Conservation (phyloP, 164 flowering plant genomes). For the Annona cherimola region DNA sequence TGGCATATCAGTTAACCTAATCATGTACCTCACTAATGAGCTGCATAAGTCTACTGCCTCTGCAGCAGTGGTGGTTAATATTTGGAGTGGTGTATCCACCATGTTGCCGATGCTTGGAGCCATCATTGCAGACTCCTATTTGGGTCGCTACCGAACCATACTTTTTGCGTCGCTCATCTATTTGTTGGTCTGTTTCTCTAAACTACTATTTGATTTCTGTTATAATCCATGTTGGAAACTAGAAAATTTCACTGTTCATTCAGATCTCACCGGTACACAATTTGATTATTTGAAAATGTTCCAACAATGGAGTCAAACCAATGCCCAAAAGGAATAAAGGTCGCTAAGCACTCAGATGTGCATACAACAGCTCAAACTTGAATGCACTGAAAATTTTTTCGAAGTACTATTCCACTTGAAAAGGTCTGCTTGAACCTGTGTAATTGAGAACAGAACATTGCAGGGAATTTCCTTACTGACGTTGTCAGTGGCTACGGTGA, state of each 20-base stretch:
- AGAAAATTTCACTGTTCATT: no score
- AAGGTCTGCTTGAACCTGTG: no score
- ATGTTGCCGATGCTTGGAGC: conserved; percentile 16
- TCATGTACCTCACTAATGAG: conserved; percentile 12
- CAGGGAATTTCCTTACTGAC: not conserved
- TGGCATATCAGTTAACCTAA: conserved; percentile 10
- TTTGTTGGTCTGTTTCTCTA: conserved; percentile 5
- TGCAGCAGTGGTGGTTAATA: conserved; percentile 15
- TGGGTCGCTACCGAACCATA: conserved; percentile 13
- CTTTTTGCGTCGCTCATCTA: conserved; percentile 11
- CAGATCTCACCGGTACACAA: no score
- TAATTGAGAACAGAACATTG: not conserved
- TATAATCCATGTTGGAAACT: no score
- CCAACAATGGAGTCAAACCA: no score
- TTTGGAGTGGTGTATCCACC: conserved; percentile 16
- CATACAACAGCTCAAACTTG: no score
- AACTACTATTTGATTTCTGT: not conserved
- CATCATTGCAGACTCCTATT: conserved; percentile 15
- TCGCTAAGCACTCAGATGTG: no score
- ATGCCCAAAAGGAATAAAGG: no score
- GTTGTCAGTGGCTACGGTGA: not conserved
- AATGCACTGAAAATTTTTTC: no score
- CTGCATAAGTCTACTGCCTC: not conserved
- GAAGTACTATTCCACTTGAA: no score
- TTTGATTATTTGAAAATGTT: no score